Percentiles rank a stretch among this genome's conserved stretches.
Conservation (phyloP, 192 early-diverging fungal genomes). For the Thamnidium elegans region DNA sequence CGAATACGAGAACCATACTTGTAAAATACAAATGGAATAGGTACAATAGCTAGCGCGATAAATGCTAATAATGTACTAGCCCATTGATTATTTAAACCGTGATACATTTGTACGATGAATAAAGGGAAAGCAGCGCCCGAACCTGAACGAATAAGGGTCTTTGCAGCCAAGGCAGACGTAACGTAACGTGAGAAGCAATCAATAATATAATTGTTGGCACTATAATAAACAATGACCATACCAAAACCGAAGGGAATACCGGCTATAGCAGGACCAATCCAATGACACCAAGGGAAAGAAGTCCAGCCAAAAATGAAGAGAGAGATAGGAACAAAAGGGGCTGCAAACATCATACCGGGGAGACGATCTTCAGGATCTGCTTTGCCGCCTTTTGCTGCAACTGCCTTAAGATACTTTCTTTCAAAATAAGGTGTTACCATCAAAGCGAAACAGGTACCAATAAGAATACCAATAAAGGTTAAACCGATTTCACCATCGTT, state of each 20-base stretch:
- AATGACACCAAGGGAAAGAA: constrained; percentile 29
- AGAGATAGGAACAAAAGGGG: constrained; percentile 31
- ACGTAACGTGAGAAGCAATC: constrained; percentile 30
- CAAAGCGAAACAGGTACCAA: constrained; percentile 24
- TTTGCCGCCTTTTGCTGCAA: neutral
- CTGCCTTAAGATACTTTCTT: constrained; percentile 1
- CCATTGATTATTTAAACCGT: constrained; percentile 28
- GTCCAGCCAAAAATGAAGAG: constrained; percentile 36
- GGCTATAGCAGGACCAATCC: constrained; percentile 23
- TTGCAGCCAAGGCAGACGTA: constrained; percentile 30
- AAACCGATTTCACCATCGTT: constrained; percentile 35
- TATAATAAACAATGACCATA: constrained; percentile 29
- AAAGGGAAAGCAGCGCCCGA: constrained; percentile 30
- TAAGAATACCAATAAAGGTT: constrained; percentile 29
- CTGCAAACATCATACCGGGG: constrained; percentile 26
- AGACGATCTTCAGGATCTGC: constrained; percentile 30
- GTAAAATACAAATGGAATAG: constrained; percentile 31
- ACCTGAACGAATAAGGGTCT: constrained; percentile 24
- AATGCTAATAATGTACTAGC: constrained; percentile 29
- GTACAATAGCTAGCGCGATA: constrained; percentile 31
- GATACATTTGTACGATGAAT: constrained; percentile 30
- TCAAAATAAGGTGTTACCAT: constrained; percentile 25
- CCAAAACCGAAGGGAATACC: constrained; percentile 32
- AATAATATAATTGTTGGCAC: constrained; percentile 33
- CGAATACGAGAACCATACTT: constrained; percentile 22